Conservation (phyloP, 805 yeast species). For the Wickerhamiella shivajii region DNA sequence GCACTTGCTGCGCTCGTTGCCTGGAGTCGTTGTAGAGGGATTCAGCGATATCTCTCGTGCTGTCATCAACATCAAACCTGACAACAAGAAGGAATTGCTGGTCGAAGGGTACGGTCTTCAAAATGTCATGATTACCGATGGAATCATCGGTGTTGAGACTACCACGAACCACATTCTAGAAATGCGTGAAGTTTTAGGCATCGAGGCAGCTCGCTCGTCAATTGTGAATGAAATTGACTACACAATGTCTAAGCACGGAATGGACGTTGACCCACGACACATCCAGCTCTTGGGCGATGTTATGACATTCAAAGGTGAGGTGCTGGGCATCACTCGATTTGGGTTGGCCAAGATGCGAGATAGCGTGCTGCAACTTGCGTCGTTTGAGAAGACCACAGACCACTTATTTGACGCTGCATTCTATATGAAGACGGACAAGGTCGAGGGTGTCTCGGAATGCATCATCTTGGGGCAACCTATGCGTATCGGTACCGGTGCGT, state of each 20-base stretch:
- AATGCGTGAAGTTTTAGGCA: slow-evolving; percentile 78
- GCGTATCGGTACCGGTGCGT: slow-evolving; percentile 95
- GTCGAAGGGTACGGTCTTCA: slow-evolving; percentile 97
- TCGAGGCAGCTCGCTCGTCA: slow-evolving; percentile 92
- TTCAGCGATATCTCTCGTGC: slow-evolving; percentile 85
- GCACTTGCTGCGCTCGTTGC: slow-evolving; percentile 69
- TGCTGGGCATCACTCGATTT: slow-evolving; percentile 92
- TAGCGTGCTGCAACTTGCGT: slow-evolving; percentile 89
- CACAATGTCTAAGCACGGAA: slow-evolving; percentile 98
- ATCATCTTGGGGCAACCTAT: slow-evolving; percentile 95
- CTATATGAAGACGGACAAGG: slow-evolving; percentile 88
- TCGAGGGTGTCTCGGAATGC: slow-evolving; percentile 97
- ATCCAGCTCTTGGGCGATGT: slow-evolving; percentile 95
- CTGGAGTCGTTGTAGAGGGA: slow-evolving; percentile 85
- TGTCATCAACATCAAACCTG: slow-evolving; percentile 81
- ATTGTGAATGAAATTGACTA: slow-evolving; percentile 90
- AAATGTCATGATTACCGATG: slow-evolving; percentile 95
- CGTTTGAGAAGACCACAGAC: slow-evolving; percentile 96
- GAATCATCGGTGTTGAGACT: slow-evolving; percentile 79
- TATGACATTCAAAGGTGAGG: slow-evolving; percentile 98
- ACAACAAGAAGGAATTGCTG: slow-evolving; percentile 67
- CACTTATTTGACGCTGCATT: slow-evolving; percentile 97
- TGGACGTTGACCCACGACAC: slow-evolving; percentile 99
- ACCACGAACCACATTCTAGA: slow-evolving; percentile 86
- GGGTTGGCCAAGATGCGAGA: slow-evolving; percentile 98